phyloP scores from a whole-genome alignment of 192 early-diverging fungal genomes.

The Helicostylum pulchrum region DNA sequence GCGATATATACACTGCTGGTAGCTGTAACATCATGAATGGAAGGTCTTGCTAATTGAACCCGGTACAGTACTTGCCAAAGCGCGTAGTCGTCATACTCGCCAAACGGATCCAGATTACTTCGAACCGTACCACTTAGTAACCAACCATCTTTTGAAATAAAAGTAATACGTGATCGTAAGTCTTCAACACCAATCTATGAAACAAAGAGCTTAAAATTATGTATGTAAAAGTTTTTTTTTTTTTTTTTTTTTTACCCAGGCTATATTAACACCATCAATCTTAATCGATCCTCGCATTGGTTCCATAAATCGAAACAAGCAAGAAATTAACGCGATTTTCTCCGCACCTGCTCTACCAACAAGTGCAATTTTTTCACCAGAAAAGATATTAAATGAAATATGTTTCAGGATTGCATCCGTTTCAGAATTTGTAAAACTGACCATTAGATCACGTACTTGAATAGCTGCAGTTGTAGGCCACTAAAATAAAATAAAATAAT shows the following conservation, averaged over 20 bases:
- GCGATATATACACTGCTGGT: slow-evolving; percentile 5
- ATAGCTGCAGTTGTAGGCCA: slow-evolving; percentile 66
- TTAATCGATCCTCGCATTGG: slow-evolving; percentile 58
- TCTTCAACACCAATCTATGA: slow-evolving; percentile 70
- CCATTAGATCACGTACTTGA: slow-evolving; percentile 53
- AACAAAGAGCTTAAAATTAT: too few species aligned
- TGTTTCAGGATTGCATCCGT: slow-evolving; percentile 21
- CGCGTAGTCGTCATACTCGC: slow-evolving; percentile 45
- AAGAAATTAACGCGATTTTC: slow-evolving; percentile 64
- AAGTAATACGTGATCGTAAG: slow-evolving; percentile 62
- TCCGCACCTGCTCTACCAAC: slow-evolving; percentile 77
- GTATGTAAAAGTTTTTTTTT: neutral
- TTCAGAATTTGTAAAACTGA: slow-evolving; percentile 60
- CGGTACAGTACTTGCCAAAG: slow-evolving; percentile 70
- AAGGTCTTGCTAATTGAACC: slow-evolving; percentile 47
- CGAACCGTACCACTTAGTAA: slow-evolving; percentile 66
- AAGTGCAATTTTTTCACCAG: slow-evolving; percentile 82
- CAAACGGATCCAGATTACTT: slow-evolving; percentile 59
- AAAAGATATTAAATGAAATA: slow-evolving; percentile 51
- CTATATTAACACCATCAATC: slow-evolving; percentile 75
- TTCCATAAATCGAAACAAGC: slow-evolving; percentile 73
- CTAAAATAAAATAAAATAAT: slow-evolving; percentile 15
- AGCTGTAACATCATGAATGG: neutral
- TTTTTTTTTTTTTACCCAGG: slow-evolving; percentile 27
- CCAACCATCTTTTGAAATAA: slow-evolving; percentile 74